Percentiles rank a stretch among this genome's conserved stretches.
Evolutionary conservation across 352 stramenopile species (phyloP).

Genomic region (Pythium rhizo-oryzae): DNA sequence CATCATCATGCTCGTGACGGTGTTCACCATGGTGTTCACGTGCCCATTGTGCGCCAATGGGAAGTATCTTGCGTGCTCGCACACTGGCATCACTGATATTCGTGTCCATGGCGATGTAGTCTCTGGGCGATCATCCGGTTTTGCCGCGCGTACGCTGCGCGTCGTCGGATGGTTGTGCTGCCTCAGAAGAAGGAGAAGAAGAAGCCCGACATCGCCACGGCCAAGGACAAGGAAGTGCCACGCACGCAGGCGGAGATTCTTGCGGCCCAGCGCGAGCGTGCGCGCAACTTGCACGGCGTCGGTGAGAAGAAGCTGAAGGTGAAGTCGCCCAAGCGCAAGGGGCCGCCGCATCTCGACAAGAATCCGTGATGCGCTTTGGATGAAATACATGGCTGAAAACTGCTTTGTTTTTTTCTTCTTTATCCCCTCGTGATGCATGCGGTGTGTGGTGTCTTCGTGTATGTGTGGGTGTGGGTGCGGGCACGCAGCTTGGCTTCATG

Average conservation of each 20-base stretch:
- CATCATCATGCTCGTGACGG: conserved; percentile 74
- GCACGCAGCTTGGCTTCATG: background rate
- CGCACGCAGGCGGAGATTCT: conserved; percentile 84
- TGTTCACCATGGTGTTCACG: conserved; percentile 85
- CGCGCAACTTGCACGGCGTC: conserved; percentile 64
- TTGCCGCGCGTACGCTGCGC: conserved; percentile 59
- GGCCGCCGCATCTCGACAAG: conserved; percentile 41
- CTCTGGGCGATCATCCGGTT: conserved; percentile 81
- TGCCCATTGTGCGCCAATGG: conserved; percentile 59
- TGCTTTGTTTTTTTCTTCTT: conserved; percentile 13
- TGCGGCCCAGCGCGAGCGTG: conserved; percentile 66
- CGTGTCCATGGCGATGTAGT: conserved; percentile 25
- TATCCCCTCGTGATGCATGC: background rate
- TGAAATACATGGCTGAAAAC: background rate
- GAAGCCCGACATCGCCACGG: conserved; percentile 68
- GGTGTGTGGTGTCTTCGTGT: conserved; percentile 6
- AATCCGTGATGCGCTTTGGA: conserved; percentile 17
- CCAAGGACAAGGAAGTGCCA: conserved; percentile 55
- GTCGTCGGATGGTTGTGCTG: conserved; percentile 59
- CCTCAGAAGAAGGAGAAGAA: conserved; percentile 77
- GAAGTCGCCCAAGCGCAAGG: conserved; percentile 75
- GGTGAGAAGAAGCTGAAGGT: conserved; percentile 67
- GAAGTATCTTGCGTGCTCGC: background rate
- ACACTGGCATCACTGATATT: background rate
- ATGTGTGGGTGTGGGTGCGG: background rate